Evolutionary conservation across 1,139 yeast species (phyloP).

Genomic region (Meyerozyma athensensis): DNA sequence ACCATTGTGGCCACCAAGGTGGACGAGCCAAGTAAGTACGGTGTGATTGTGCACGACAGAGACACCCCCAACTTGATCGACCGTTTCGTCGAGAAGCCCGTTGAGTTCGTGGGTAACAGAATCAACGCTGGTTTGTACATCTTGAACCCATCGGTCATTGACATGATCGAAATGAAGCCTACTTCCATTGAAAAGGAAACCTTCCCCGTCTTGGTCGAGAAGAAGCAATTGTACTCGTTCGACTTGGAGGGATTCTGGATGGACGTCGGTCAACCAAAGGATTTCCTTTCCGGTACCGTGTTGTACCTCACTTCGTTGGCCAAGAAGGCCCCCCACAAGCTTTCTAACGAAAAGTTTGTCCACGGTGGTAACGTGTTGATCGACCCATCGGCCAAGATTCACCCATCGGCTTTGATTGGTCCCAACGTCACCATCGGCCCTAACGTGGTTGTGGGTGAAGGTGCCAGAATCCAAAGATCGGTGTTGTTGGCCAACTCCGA

Average conservation of each 20-base stretch:
- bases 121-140: conserved; percentile 96
- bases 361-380: conserved; percentile 93
- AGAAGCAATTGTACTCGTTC: conserved; percentile 85
- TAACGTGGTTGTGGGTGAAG: conserved; percentile 92
- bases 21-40: conserved; percentile 98
- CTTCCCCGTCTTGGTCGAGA: conserved; percentile 92
- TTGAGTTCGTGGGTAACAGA: conserved; percentile 97
- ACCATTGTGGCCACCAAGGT: conserved; percentile 99
- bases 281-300: conserved; percentile 94
- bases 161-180: conserved; percentile 95
- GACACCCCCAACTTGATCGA: conserved; percentile 91
- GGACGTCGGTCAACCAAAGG: conserved; percentile 99
- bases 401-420: conserved; percentile 92
- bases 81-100: conserved; percentile 99
- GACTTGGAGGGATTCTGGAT: conserved; percentile 99
- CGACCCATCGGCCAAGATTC: conserved; percentile 92
- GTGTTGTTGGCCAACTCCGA: conserved; percentile 87
- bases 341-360: conserved; percentile 65
- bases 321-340: conserved; percentile 69
- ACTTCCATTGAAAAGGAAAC: conserved; percentile 99
- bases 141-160: conserved; percentile 94
- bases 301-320: conserved; percentile 84
- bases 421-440: conserved; percentile 99
- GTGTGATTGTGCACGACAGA: conserved; percentile 97
- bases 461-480: conserved; percentile 97